Evolutionary conservation across 352 stramenopile species (phyloP), one percentile per base, ranked within the genome.

Genomic region (Phytophthora sp.): DNA sequence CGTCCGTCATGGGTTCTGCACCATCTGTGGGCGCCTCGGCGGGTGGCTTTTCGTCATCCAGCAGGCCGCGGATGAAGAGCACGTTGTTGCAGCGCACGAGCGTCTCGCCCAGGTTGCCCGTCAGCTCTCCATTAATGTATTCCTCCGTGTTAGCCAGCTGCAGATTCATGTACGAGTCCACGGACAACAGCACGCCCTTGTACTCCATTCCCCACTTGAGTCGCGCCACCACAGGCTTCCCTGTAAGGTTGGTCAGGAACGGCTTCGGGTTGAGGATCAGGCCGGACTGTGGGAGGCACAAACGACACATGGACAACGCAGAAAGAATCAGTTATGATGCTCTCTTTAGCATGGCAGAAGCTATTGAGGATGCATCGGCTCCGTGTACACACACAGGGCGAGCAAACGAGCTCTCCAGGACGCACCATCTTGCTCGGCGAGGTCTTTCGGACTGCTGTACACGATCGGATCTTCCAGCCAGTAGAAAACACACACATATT

Each of bases 171-270:
- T 99, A 99, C 47, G 91, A 98, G 86, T 99, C 98, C 16, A 98
- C 92, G 3, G 93, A 98, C 36, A 97, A 76, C 55, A 97, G 82
- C 31, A 94, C 73, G 61, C 91, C 98, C 77, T 99, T 97, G 82
- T 99, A 99, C 82, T 99, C 97, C 93, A 99, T 98, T 29, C 97
- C 97, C 98, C 97, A 99, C 84, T 99, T 99, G 55, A 99, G 89
- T 63, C 98, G 97, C 51, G 99, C 96, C 66, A 98, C 88, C 33
- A 99, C 95, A 18, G 80, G 66, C 73, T 99, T 98, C 27, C 97
- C 98, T 16, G 92, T 98, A 45, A 98, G 86, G 39, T 95, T 91
- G 30, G 88, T 93, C 63, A 98, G 85, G 77, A 98, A 98, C 42
- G 95, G 95, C 83, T 98, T 98, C 4, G 95, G 95, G 80, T 98